Evolutionary conservation across 176 grass and related monocot species (phyloP), one percentile per base, ranked within the genome.

Genomic region (Juncus effusus): DNA sequence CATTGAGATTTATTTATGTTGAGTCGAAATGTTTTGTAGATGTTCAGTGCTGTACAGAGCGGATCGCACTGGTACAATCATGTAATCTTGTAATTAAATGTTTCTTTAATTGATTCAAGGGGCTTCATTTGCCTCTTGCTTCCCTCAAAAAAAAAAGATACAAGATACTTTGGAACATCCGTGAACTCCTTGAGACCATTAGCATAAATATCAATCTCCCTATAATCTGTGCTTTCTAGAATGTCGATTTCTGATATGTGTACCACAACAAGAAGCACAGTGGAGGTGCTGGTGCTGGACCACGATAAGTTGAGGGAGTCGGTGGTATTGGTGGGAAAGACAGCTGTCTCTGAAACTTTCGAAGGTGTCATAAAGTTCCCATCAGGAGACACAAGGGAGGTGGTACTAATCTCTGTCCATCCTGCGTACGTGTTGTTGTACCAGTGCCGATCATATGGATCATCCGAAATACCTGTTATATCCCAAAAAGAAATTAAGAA

Each of bases 311-410:
- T 2, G 4, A 74, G 8, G 19, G 50, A 49, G 19, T 58, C 11
- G 36, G 50, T 14, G 40, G 14, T 61, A 9, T 75, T 63, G 14
- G 51, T 38, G 13, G 73, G 36, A 36, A 61, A 53, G 8, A 59
- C 73, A 3, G 61, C 72, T n/a, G 76, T 87, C 11, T 69, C 38
- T 50, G 83, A 62, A 9, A 83, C 71, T 37, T 39, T 11, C 52
- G 65, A 53, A 13, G 85, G 85, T 12, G 71, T 69, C 0, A 1
- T 14, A 8, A 76, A 83, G 0, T 45, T 52, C 51, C 60, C 56
- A 11, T 77, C 61, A 3, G 70, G 40, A 10, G 45, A 3, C 15
- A 64, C 36, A 40, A 3, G 45, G 45, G 64, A 52, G 45, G 16
- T 38, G 15, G 64, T 67, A 12, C 10, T 51, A 50, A 51, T 35